A percentile compares a stretch with the other conserved stretches of the same genome.
Conservation (phyloP, 2,329 filamentous ascomycete genomes). For the Fusarium buharicum region DNA sequence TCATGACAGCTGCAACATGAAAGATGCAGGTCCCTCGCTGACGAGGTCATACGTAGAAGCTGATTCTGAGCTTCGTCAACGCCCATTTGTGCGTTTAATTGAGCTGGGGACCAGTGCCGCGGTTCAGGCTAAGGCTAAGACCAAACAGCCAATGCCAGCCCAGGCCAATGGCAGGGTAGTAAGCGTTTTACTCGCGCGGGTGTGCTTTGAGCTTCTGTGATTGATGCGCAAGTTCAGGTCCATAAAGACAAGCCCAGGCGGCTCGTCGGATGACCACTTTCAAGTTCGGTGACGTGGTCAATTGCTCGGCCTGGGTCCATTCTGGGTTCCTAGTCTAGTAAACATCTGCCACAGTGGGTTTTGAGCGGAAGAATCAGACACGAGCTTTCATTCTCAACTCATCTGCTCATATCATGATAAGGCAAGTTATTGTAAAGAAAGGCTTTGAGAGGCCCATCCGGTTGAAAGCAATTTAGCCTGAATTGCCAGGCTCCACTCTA, state of each 20-base stretch:
- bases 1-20: slow-evolving; percentile 22
- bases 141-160: background rate
- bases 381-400: background rate
- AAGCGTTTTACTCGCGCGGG: slow-evolving; percentile 10
- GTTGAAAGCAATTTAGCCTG: slow-evolving; percentile 43
- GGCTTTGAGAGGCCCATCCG: slow-evolving; percentile 5
- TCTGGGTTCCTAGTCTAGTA: slow-evolving; percentile 27
- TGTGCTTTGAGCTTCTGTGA: slow-evolving; percentile 31
- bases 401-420: slow-evolving; percentile 29
- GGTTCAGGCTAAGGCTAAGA: slow-evolving; percentile 20
- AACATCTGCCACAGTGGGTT: slow-evolving; percentile 19
- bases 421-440: background rate
- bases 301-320: slow-evolving; percentile 22
- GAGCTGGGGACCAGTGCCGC: slow-evolving; percentile 11
- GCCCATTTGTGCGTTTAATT: slow-evolving; percentile 47
- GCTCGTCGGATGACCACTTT: slow-evolving; percentile 24
- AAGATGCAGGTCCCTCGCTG: slow-evolving; percentile 30
- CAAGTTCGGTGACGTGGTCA: slow-evolving; percentile 29
- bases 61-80: slow-evolving; percentile 11
- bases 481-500: slow-evolving; percentile 20
- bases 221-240: slow-evolving; percentile 42
- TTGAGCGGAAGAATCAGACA: slow-evolving; percentile 22
- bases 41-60: background rate
- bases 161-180: background rate
- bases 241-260: slow-evolving; percentile 1